Percentiles rank a stretch among this genome's conserved stretches.
These are phyloP conservation scores for Cercis canadensis DNA, from an alignment of 306 rosid genomes.

Conservation along the genomic window DNA sequence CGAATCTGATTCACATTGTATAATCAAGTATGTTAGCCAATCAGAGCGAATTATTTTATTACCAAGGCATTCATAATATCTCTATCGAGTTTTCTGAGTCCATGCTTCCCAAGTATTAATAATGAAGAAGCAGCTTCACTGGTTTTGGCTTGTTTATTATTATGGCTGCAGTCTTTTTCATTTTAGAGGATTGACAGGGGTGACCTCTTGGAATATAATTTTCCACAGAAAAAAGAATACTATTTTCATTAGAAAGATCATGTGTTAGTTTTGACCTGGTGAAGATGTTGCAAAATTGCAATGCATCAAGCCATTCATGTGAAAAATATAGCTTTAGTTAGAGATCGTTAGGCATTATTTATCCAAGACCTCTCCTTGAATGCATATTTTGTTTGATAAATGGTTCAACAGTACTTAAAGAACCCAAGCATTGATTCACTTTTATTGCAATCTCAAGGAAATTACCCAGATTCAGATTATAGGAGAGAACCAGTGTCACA, in stretches of 20 bases:
- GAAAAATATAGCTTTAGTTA: not conserved
- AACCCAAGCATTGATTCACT: not conserved
- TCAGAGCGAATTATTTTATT: too few relatives aligned
- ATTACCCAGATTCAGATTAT: conserved; percentile 41
- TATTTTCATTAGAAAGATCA: not conserved
- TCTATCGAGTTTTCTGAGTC: too few relatives aligned
- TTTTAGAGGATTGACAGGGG: too few relatives aligned
- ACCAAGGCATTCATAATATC: too few relatives aligned
- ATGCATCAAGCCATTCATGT: not conserved
- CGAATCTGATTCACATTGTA: too few relatives aligned
- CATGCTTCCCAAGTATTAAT: too few relatives aligned
- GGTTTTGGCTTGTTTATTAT: too few relatives aligned
- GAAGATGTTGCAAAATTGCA: not conserved
- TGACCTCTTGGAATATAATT: not conserved
- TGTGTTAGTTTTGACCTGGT: not conserved
- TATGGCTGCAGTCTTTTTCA: too few relatives aligned
- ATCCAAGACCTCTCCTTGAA: not conserved
- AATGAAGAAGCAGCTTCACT: too few relatives aligned
- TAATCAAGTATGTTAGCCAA: too few relatives aligned
- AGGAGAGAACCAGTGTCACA: conserved; percentile 35
- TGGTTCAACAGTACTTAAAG: conserved; percentile 1
- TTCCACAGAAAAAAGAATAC: not conserved
- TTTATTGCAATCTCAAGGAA: conserved; percentile 28
- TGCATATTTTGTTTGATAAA: conserved; percentile 4
- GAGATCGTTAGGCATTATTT: not conserved